Base-by-base conservation (phyloP, 139 green algal genomes). In the Chlamydomonas schloesseri region DNA sequence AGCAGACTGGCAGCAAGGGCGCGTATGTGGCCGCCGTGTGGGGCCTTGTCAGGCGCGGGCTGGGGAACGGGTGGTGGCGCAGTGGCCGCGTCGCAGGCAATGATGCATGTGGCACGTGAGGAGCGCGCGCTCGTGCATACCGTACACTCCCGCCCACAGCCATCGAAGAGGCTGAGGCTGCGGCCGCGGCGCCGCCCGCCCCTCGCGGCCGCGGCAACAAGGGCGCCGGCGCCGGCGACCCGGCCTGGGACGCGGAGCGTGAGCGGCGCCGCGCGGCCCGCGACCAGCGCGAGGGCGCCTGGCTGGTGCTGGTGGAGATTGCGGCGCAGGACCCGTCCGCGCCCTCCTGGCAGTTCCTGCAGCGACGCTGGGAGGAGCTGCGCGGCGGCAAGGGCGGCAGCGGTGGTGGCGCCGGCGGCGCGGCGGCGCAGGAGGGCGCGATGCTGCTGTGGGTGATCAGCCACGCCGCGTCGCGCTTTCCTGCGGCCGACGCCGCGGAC, bases 331-430 rank as follows among this genome's bases (percentile, higher is more conserved):
- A 94, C 29, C 81, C 93, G 3, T 37, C 71, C 23, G 94, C 94
- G 0, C 89, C 93, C 33, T 96, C 87, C 42, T 97, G 95, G 95
- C 71, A 92, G 70, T 97, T 97, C 80, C 91, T 97, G 73, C 86
- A 95, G 83, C 84, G 88, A 28, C 80, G 82, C 31, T 96, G 91
- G 93, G 33, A 24, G 21, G 69, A 75, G 33, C 75, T 94, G 76
- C 88, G 90, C 73, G 87, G 53, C 2, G 73, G 72, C 42, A 69
- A 13, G 18, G 76, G 73, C 15, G 84, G 33, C 24, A 53, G 29
- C 37, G 53, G 71, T 29, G 18, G 71, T 47, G 10, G 55, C 73
- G 13, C 13, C 2, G 8, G 34, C 33, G 17, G n/a, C 24, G 76
- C 34, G 50, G n/a, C 29, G 62, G 36, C 65, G 28, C 86, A 91